phyloP scores from a whole-genome alignment of 441 rosid genomes.

The Gossypium gossypioides region DNA sequence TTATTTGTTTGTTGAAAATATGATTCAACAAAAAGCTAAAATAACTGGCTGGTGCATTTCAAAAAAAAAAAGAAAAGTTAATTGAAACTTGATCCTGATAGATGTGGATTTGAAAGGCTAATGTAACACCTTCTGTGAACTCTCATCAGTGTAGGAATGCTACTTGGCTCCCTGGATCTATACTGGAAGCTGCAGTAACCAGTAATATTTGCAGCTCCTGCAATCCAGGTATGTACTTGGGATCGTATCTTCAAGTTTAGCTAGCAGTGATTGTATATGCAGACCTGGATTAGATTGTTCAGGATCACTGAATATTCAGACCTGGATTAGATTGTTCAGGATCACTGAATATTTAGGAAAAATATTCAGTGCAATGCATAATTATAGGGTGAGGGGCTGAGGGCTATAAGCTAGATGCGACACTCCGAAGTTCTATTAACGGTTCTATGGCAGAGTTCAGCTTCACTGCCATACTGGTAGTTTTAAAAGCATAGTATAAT shows the following conservation, averaged over 20 bases:
- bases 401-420: neutral
- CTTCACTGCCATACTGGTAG: neutral
- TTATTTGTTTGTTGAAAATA: neutral
- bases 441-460: neutral
- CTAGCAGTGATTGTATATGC: neutral
- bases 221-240: conserved; percentile 53
- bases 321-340: neutral
- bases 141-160: conserved; percentile 74
- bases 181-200: conserved; percentile 76
- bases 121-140: conserved; percentile 10
- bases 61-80: neutral
- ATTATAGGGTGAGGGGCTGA: neutral
- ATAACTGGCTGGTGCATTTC: neutral
- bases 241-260: conserved; percentile 4
- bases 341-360: neutral
- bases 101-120: neutral
- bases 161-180: conserved; percentile 91
- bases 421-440: neutral
- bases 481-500: neutral
- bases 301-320: neutral
- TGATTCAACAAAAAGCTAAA: neutral
- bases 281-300: neutral
- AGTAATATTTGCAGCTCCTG: conserved; percentile 64
- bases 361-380: neutral
- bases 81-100: neutral